Base-by-base conservation (phyloP, 2,329 filamentous ascomycete genomes). In the Cordyceps farinosa region DNA sequence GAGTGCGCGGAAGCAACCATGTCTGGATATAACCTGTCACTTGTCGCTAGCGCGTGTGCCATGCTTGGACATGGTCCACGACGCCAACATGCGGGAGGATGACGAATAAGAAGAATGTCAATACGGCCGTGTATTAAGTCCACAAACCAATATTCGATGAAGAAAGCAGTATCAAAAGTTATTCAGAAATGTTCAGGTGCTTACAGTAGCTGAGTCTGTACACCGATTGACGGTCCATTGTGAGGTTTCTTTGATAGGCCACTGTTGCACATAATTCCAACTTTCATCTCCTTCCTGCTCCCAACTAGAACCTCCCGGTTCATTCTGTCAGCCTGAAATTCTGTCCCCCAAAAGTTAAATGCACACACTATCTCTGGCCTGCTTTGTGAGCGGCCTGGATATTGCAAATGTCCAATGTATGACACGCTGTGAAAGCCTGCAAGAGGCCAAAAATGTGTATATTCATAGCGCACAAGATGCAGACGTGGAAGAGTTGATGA, bases 401-500 rank as follows among this genome's bases (percentile, higher is more conserved):
- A 17, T 61, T 51, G 47, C 66, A 67, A 7, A 67, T 60, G 44
- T 66, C 61, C 45, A 66, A 61, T 59, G 64, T 65, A 64, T 65
- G 65, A 32, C 62, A 65, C 34, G 65, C 58, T 58, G 64, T 66
- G 64, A 68, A 65, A 40, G 58, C 60, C 58, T 67, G 66, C 62
- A 64, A 53, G 44, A 67, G 58, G 34, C 64, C 65, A 64, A 56
- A 62, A 32, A 61, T 61, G n/a, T 67, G 61, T 60, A 64, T 63
- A 38, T 63, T 66, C 60, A 67, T 66, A 13, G 67, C 66, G 34
- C 65, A 66, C 50, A 67, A 59, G 29, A 67, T 66, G 8, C 40
- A 80, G 45, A 94, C 79, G 77, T 97, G 92, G 74, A 97, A 97
- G 65, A 97, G 88, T 77, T 97, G 92, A 76, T 97, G 92, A 29